phyloP scores from a whole-genome alignment of 2,329 filamentous ascomycete species.

The Capronia epimyces region DNA sequence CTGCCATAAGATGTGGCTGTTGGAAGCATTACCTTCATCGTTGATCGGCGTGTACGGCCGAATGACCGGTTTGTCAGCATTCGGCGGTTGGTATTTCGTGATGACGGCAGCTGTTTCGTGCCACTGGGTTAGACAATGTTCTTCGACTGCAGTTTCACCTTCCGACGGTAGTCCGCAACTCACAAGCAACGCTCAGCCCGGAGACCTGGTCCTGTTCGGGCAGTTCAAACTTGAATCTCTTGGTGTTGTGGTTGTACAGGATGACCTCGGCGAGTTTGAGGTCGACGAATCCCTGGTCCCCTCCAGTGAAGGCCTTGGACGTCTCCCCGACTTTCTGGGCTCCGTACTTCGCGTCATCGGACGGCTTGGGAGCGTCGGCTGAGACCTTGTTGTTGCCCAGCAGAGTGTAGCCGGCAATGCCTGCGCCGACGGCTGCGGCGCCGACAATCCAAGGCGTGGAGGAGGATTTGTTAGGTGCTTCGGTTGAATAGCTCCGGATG shows the following conservation, averaged over 20 bases:
- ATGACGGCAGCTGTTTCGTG: conserved; percentile 60
- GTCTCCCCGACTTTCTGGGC: conserved; percentile 2
- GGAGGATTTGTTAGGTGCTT: conserved; percentile 50
- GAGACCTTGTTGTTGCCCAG: conserved; percentile 33
- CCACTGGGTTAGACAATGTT: neutral
- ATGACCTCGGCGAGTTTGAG: conserved; percentile 75
- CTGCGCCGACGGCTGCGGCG: conserved; percentile 53
- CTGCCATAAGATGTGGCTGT: neutral
- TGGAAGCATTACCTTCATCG: conserved; percentile 60
- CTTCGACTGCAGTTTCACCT: conserved; percentile 1
- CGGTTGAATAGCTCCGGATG: conserved; percentile 68
- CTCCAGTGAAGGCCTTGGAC: conserved; percentile 63
- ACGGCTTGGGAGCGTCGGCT: conserved; percentile 29
- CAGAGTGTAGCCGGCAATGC: conserved; percentile 52
- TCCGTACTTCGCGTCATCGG: conserved; percentile 14
- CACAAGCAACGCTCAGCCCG: conserved; percentile 72
- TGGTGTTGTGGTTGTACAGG: conserved; percentile 87
- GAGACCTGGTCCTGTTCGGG: conserved; percentile 78
- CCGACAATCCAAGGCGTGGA: conserved; percentile 37
- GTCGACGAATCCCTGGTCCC: conserved; percentile 81
- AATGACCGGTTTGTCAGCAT: conserved; percentile 77
- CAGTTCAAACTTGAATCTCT: conserved; percentile 82
- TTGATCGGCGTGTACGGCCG: conserved; percentile 89
- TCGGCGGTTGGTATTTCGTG: conserved; percentile 83
- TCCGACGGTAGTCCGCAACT: conserved; percentile 26